phyloP scores from a whole-genome alignment of 768 basidiomycete genomes.

The Aureoboletus auriporus region DNA sequence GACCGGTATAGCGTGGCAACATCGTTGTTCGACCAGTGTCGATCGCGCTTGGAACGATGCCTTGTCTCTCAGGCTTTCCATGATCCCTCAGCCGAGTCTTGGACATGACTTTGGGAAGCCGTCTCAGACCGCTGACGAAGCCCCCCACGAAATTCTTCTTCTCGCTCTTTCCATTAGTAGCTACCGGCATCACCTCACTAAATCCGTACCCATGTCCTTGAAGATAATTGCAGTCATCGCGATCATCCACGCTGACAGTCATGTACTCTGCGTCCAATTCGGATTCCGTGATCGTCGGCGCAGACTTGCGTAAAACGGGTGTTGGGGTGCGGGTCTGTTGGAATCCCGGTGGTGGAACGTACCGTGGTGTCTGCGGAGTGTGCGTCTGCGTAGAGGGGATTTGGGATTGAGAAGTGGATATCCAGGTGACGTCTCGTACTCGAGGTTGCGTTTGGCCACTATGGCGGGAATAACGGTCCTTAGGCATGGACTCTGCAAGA shows the following conservation, averaged over 20 bases:
- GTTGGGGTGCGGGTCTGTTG: constrained; percentile 25
- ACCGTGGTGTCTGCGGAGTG: constrained; percentile 27
- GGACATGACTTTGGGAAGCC: constrained; percentile 33
- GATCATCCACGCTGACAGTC: constrained; percentile 27
- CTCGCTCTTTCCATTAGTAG: constrained; percentile 26
- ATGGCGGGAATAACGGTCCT: constrained; percentile 28
- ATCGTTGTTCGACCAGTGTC: constrained; percentile 9
- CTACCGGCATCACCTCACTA: constrained; percentile 19
- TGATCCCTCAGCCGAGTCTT: constrained; percentile 26
- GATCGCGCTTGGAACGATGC: neutral
- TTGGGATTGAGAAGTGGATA: constrained; percentile 26
- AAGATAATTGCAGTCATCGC: constrained; percentile 14
- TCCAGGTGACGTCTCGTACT: constrained; percentile 30
- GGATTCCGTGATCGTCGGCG: constrained; percentile 28
- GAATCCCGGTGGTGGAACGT: constrained; percentile 15
- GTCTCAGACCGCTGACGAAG: constrained; percentile 27
- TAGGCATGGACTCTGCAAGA: constrained; percentile 18
- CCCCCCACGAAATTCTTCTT: constrained; percentile 30
- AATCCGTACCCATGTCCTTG: constrained; percentile 21
- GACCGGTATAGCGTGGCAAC: constrained; percentile 20
- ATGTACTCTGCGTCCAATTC: constrained; percentile 33
- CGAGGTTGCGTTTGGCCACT: constrained; percentile 24
- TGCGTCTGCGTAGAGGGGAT: constrained; percentile 24
- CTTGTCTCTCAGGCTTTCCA: constrained; percentile 22
- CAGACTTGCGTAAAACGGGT: constrained; percentile 26